Evolutionary conservation across 2,329 filamentous ascomycete species (phyloP).

Genomic region (Penicillium sp.): DNA sequence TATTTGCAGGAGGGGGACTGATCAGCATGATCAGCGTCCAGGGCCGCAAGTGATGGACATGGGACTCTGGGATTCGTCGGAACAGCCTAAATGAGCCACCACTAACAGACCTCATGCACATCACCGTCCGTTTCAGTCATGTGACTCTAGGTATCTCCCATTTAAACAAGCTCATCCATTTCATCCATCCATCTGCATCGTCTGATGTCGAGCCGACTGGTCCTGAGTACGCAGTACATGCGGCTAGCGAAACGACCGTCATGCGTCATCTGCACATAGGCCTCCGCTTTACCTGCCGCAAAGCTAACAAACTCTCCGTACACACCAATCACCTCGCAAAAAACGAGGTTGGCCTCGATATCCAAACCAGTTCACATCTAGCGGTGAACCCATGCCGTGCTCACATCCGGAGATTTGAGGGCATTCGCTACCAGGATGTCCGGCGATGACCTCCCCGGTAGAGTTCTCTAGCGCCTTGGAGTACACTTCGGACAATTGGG

Average conservation of each 20-base stretch:
- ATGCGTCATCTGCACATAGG: conserved; percentile 3
- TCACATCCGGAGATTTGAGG: conserved; percentile 6
- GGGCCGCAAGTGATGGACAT: conserved; percentile 7
- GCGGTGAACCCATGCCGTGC: conserved; percentile 21
- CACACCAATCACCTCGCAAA: conserved; percentile 15
- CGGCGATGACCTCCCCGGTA: background rate
- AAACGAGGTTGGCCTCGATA: conserved; percentile 5
- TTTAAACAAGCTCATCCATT: background rate
- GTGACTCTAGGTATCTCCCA: background rate
- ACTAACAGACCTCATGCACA: conserved; percentile 2
- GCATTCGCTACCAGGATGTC: background rate
- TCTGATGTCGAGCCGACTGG: background rate
- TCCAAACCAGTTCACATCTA: conserved; percentile 17
- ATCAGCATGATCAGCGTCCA: conserved; percentile 22
- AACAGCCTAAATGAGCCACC: conserved; percentile 13
- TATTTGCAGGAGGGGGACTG: background rate
- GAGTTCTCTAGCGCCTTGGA: background rate
- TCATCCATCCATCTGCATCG: too few species aligned
- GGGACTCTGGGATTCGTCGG: conserved; percentile 1
- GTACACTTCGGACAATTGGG: conserved; percentile 1
- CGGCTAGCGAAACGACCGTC: background rate
- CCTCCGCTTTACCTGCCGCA: conserved; percentile 4
- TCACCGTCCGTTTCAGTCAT: background rate
- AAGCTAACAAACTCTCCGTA: conserved; percentile 6
- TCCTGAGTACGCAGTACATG: background rate